Base-by-base conservation (phyloP, 202 grass and related monocot genomes). In the Panicum virgatum region DNA sequence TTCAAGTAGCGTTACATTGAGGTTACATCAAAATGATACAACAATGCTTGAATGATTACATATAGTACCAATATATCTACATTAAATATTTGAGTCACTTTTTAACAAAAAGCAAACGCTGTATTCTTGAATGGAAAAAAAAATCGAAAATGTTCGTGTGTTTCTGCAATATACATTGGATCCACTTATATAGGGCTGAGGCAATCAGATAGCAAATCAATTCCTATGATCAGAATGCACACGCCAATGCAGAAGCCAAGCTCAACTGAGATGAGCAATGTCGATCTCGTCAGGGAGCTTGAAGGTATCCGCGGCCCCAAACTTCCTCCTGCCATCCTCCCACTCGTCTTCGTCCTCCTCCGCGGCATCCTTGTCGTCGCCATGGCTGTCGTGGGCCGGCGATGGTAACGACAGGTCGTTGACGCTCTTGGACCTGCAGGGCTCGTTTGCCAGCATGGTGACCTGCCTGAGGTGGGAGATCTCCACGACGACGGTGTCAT, bases 401-500 rank as follows among this genome's bases (percentile, higher is more conserved):
- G 30, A 42, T 2, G 77, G 62, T 0, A 19, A 76, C 1, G 78
- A 80, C 0, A 85, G 80, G 26, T 95, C 88, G 3, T 48, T 76
- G 52, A 88, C 38, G 9, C 90, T 88, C 76, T 83, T 95, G 4
- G 96, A 87, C 45, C 64, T 95, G 92, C 92, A 95, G 51, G 69
- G 84, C 5, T 84, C 68, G 0, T 90, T 68, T 3, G 96, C 90
- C 8, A 98, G 90, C 90, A 95, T 91, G 57, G 82, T 86, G 15
- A 98, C 96, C 73, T 98, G 96, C 6, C 96, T 58, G 5, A 87
- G 73, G 81, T 93, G 87, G 39, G 92, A 93, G 73, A 98, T 95
- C 67, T 98, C 92, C 23, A 98, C 89, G 0, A 98, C 88, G 0
- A 98, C 87, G 0, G 86, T 86, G 79, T 91, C 87, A 0, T 93